Percentiles rank a stretch among this genome's conserved stretches.
Conservation (phyloP, 2,329 filamentous ascomycete species). For the Aureobasidium sp. region DNA sequence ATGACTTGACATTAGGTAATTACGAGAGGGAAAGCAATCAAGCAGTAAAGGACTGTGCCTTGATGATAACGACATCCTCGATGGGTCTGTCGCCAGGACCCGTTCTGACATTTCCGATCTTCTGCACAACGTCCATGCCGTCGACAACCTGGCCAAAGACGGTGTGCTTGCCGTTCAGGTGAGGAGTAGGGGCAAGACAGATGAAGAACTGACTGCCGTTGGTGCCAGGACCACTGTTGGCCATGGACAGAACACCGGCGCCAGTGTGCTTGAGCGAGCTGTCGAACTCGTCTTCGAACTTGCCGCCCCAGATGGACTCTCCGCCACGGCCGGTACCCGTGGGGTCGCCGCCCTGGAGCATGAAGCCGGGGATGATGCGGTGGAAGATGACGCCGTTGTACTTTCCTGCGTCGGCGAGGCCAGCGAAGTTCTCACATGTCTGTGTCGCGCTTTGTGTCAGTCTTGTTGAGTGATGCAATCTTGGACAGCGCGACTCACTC, state of each 20-base stretch:
- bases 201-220: slow-evolving; percentile 98
- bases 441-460: slow-evolving; percentile 10
- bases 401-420: slow-evolving; percentile 27
- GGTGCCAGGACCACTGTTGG: slow-evolving; percentile 87
- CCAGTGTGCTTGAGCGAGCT: slow-evolving; percentile 75
- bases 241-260: slow-evolving; percentile 84
- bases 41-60: slow-evolving; percentile 13
- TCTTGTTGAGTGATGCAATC: not conserved
- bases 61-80: slow-evolving; percentile 68
- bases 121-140: slow-evolving; percentile 82
- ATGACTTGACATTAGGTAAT: slow-evolving; percentile 2
- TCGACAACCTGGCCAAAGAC: slow-evolving; percentile 89
- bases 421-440: slow-evolving; percentile 31
- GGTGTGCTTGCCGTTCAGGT: slow-evolving; percentile 87
- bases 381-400: slow-evolving; percentile 33
- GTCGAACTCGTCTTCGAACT: slow-evolving; percentile 82
- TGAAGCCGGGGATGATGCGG: slow-evolving; percentile 85
- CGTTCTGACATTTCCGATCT: slow-evolving; percentile 86
- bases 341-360: slow-evolving; percentile 97
- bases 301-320: slow-evolving; percentile 72
- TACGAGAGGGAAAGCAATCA: not conserved
- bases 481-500: slow-evolving; percentile 17
- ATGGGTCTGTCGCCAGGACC: slow-evolving; percentile 69
- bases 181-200: slow-evolving; percentile 78
- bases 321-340: slow-evolving; percentile 84